These are phyloP conservation scores for Scedosporium boydii DNA, from an alignment of 2,329 filamentous ascomycete genomes.

Conservation along the genomic window DNA sequence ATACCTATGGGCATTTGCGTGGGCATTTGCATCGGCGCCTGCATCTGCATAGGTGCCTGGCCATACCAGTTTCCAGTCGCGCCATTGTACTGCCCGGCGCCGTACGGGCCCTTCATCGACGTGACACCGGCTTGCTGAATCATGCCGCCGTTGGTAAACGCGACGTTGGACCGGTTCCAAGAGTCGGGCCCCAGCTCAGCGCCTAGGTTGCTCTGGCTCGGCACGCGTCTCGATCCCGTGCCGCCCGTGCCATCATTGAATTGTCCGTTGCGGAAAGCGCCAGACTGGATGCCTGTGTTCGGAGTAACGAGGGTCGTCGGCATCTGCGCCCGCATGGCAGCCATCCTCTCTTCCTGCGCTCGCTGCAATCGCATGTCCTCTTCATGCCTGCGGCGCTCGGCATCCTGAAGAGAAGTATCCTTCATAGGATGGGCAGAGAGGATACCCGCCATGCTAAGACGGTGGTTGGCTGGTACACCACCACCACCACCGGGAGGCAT, in stretches of 20 bases:
- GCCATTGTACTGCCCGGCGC: slow-evolving; percentile 11
- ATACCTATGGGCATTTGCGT: not conserved
- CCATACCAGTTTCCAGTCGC: slow-evolving; percentile 17
- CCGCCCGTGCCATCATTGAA: slow-evolving; percentile 46
- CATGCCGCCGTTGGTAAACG: slow-evolving; percentile 19
- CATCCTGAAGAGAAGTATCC: slow-evolving; percentile 28
- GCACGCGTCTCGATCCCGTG: slow-evolving; percentile 16
- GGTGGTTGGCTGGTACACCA: slow-evolving; percentile 11
- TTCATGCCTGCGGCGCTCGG: slow-evolving; percentile 29
- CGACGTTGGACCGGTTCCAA: slow-evolving; percentile 19
- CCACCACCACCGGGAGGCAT: slow-evolving; percentile 6
- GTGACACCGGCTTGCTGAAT: slow-evolving; percentile 14
- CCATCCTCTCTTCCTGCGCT: slow-evolving; percentile 39
- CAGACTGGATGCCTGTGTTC: slow-evolving; percentile 11
- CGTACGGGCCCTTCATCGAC: slow-evolving; percentile 16
- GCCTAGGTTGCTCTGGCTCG: slow-evolving; percentile 13
- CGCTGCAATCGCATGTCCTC: slow-evolving; percentile 28
- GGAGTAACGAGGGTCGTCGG: slow-evolving; percentile 28
- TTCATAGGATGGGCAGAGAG: slow-evolving; percentile 33
- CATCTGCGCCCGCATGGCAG: slow-evolving; percentile 39
- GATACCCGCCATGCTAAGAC: slow-evolving; percentile 52
- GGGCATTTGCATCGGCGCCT: not conserved
- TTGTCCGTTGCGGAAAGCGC: slow-evolving; percentile 34
- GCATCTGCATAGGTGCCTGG: slow-evolving; percentile 12
- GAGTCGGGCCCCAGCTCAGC: not conserved